Evolutionary conservation across 352 stramenopile genomes (phyloP).

Genomic region (Blastocystis sp.): DNA sequence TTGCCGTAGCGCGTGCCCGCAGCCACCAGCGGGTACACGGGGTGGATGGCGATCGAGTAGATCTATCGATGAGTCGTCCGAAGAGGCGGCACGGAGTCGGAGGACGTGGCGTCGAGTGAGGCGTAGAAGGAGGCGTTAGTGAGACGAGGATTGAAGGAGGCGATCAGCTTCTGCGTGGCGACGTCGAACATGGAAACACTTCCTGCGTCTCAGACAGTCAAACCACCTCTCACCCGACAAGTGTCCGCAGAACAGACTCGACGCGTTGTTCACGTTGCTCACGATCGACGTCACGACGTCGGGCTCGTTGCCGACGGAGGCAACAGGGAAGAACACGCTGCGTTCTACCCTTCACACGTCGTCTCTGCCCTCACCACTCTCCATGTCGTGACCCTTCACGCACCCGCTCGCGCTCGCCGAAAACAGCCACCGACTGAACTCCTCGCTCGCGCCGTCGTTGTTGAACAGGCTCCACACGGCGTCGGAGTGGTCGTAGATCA

Average conservation of each 20-base stretch:
- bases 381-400: slow-evolving; percentile 27
- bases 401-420: slow-evolving; percentile 39
- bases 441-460: slow-evolving; percentile 5
- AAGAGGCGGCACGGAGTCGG: not conserved
- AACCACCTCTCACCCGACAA: not conserved
- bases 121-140: not conserved
- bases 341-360: not conserved
- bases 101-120: not conserved
- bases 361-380: not conserved
- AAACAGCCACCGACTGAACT: not conserved
- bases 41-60: slow-evolving; percentile 34
- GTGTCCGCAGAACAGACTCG: slow-evolving; percentile 35
- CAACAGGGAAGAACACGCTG: not conserved
- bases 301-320: not conserved
- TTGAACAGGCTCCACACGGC: slow-evolving; percentile 63
- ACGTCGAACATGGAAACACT: slow-evolving; percentile 17
- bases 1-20: slow-evolving; percentile 43
- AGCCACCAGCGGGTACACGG: not conserved
- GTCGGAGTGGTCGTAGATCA: slow-evolving; percentile 26
- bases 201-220: not conserved
- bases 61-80: not conserved
- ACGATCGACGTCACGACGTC: slow-evolving; percentile 4
- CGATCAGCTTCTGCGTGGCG: not conserved
- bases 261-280: slow-evolving; percentile 5
- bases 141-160: not conserved